Conservation (phyloP, 2,329 filamentous ascomycete species). For the Alternaria ethzedia region DNA sequence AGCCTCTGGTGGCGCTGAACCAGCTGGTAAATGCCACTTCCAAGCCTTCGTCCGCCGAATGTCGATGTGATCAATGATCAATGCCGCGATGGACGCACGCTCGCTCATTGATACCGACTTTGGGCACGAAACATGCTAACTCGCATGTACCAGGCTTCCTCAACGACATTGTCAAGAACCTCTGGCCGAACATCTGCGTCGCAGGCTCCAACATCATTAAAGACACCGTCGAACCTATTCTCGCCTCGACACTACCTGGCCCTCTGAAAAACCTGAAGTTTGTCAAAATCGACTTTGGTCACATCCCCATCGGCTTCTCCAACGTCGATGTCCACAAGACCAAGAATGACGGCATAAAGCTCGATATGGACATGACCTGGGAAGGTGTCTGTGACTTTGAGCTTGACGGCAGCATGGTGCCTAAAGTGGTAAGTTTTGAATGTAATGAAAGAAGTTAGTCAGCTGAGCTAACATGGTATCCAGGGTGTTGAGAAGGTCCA, state of each 20-base stretch:
- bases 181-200: slow-evolving; percentile 59
- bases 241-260: slow-evolving; percentile 55
- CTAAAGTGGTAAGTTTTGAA: slow-evolving; percentile 42
- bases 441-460: not conserved
- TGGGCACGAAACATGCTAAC: not conserved
- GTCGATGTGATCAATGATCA: not conserved
- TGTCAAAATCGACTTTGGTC: slow-evolving; percentile 55
- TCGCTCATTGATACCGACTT: not conserved
- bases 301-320: slow-evolving; percentile 50
- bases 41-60: not conserved
- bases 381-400: slow-evolving; percentile 57
- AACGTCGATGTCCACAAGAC: slow-evolving; percentile 56
- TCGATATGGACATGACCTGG: slow-evolving; percentile 58
- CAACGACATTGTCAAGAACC: slow-evolving; percentile 56
- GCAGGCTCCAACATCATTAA: slow-evolving; percentile 55
- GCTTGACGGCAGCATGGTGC: slow-evolving; percentile 55
- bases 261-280: slow-evolving; percentile 54
- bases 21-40: slow-evolving; percentile 38
- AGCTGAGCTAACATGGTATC: not conserved
- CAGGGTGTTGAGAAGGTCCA: slow-evolving; percentile 56
- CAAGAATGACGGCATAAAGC: slow-evolving; percentile 54
- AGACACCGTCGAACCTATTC: slow-evolving; percentile 57
- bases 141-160: slow-evolving; percentile 48
- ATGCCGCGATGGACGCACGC: not conserved
- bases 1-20: slow-evolving; percentile 51